Evolutionary conservation across 2,329 filamentous ascomycete species (phyloP).

Genomic region (Aspergillus pseudoviridinutans): DNA sequence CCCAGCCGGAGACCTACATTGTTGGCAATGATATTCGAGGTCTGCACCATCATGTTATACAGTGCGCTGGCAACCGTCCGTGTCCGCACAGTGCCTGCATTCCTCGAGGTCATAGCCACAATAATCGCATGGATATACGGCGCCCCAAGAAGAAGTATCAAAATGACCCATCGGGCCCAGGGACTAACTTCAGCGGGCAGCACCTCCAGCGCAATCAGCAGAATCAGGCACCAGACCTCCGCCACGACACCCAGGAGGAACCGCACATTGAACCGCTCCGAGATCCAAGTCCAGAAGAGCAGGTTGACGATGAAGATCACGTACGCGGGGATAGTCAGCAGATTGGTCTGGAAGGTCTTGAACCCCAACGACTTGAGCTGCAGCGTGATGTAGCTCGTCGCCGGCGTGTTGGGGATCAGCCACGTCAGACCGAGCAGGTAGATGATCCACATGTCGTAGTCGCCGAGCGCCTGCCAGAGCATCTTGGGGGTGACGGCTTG

Average conservation of each 20-base stretch:
- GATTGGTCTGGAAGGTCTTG: constrained; percentile 56
- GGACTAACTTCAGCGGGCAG: constrained; percentile 46
- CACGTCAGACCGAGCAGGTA: constrained; percentile 48
- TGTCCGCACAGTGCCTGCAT: constrained; percentile 41
- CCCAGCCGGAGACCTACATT: constrained; percentile 27
- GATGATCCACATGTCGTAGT: constrained; percentile 58
- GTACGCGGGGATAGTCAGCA: constrained; percentile 59
- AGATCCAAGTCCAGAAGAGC: constrained; percentile 51
- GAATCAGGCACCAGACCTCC: constrained; percentile 51
- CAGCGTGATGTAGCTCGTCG: constrained; percentile 37
- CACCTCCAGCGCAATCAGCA: constrained; percentile 50
- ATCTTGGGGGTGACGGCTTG: constrained; percentile 49
- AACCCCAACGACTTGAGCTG: constrained; percentile 53
- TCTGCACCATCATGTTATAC: constrained; percentile 47
- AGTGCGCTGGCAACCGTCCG: constrained; percentile 42
- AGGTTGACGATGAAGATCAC: constrained; percentile 56
- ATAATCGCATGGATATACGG: constrained; percentile 58
- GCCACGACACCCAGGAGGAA: constrained; percentile 51
- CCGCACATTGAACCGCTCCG: constrained; percentile 54
- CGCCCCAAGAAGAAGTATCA: constrained; percentile 52
- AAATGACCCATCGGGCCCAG: constrained; percentile 52
- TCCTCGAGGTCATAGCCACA: constrained; percentile 43
- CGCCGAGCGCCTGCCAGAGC: constrained; percentile 48
- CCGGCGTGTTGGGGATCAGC: constrained; percentile 37
- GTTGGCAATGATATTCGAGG: constrained; percentile 37